Conservation (phyloP, 2,329 filamentous ascomycete species). For the Escovopsis sp. region DNA sequence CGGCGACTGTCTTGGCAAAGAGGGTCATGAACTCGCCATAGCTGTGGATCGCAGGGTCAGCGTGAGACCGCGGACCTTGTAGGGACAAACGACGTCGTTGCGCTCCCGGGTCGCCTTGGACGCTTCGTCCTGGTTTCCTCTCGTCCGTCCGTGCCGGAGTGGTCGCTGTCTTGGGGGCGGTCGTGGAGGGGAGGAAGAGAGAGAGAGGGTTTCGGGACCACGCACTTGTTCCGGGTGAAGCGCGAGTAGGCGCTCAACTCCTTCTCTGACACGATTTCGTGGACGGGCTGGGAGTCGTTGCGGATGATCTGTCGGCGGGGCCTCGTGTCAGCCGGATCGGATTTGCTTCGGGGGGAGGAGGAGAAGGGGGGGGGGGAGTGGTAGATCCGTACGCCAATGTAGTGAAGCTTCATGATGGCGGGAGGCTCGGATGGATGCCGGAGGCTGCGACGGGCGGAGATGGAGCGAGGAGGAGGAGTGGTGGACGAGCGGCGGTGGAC, state of each 20-base stretch:
- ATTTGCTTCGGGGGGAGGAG: background rate
- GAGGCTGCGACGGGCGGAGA: background rate
- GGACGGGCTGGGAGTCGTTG: conserved; percentile 60
- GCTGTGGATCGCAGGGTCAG: conserved; percentile 9
- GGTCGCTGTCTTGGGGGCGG: background rate
- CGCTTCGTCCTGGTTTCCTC: no score
- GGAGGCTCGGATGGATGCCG: background rate
- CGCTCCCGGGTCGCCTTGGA: no score
- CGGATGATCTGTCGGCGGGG: conserved; percentile 51
- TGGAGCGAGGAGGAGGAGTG: background rate
- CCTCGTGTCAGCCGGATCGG: background rate
- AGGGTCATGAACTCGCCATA: conserved; percentile 62
- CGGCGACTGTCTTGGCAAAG: conserved; percentile 76
- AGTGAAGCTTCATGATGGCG: conserved; percentile 66
- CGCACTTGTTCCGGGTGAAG: conserved; percentile 60
- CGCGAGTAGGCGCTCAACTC: conserved; percentile 66
- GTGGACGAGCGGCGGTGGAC: background rate
- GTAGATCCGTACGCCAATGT: conserved; percentile 58
- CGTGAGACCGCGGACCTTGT: background rate
- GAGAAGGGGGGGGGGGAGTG: conserved; percentile 4
- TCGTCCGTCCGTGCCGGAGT: no score
- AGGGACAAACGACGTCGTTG: no score
- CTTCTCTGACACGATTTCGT: conserved; percentile 63
- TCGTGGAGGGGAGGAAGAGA: background rate
- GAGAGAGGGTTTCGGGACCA: conserved; percentile 4